phyloP scores from a whole-genome alignment of 768 basidiomycete genomes.

The Guyanaporus albipodus region DNA sequence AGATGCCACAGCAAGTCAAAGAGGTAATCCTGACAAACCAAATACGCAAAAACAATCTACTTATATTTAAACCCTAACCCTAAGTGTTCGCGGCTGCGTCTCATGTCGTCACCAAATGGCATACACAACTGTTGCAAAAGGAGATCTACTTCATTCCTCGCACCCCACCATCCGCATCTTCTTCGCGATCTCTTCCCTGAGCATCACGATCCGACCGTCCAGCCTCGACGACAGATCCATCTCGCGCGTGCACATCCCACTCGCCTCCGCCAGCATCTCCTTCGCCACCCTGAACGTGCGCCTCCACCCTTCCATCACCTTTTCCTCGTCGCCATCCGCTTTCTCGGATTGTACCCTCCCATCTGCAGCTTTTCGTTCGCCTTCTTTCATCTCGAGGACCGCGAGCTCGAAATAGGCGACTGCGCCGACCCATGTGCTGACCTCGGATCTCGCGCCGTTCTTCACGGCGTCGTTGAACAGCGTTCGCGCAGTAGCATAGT shows the following conservation, averaged over 20 bases:
- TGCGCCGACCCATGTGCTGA: constrained; percentile 65
- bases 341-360: constrained; percentile 29
- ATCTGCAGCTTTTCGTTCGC: constrained; percentile 34
- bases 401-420: constrained; percentile 68
- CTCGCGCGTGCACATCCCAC: constrained; percentile 44
- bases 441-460: constrained; percentile 38
- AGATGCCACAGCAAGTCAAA: not conserved
- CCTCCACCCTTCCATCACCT: constrained; percentile 38
- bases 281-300: constrained; percentile 44
- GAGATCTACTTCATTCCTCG: constrained; percentile 5
- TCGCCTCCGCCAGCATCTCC: constrained; percentile 49
- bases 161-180: constrained; percentile 50
- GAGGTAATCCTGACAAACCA: not conserved
- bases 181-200: constrained; percentile 62
- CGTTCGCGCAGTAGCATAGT: constrained; percentile 40
- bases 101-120: not conserved
- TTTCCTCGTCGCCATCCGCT: constrained; percentile 7
- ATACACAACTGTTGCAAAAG: too few relatives aligned
- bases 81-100: not conserved
- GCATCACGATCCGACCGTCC: constrained; percentile 66
- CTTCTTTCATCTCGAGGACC: constrained; percentile 64
- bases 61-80: not conserved
- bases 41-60: not conserved
- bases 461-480: constrained; percentile 52
- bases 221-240: constrained; percentile 63